phyloP scores from a whole-genome alignment of 73 alveolate genomes.

The Symbiodinium natans region DNA sequence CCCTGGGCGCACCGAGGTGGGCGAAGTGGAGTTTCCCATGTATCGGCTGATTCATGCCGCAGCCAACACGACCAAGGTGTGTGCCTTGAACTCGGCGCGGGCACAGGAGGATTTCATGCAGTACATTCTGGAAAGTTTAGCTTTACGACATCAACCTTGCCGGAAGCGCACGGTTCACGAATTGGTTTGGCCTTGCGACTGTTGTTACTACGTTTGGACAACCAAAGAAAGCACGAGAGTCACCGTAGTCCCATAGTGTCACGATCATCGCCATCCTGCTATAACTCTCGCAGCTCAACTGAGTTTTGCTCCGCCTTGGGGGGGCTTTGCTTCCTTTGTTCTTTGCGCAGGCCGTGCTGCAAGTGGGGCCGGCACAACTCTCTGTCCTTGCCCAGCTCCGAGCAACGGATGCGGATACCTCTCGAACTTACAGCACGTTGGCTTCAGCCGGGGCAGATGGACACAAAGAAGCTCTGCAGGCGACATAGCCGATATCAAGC shows the following conservation, averaged over 20 bases:
- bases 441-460: neutral
- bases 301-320: too few relatives aligned
- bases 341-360: conserved; percentile 66
- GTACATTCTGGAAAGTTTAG: neutral
- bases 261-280: too few relatives aligned
- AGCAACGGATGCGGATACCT: neutral
- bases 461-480: neutral
- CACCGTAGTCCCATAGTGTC: too few relatives aligned
- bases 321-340: too few relatives aligned
- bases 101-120: neutral
- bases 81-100: neutral
- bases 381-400: conserved; percentile 64
- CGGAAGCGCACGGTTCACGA: neutral
- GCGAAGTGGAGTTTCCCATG: conserved; percentile 55
- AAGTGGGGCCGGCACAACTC: conserved; percentile 44
- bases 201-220: neutral
- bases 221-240: too few relatives aligned
- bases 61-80: conserved; percentile 82
- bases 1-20: conserved; percentile 50
- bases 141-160: neutral
- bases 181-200: neutral
- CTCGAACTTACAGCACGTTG: neutral
- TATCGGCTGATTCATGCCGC: conserved; percentile 60
- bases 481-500: too few relatives aligned
- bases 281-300: too few relatives aligned